Evolutionary conservation across 2,329 filamentous ascomycete species (phyloP).

Genomic region (Neocatenulostroma microsporum): DNA sequence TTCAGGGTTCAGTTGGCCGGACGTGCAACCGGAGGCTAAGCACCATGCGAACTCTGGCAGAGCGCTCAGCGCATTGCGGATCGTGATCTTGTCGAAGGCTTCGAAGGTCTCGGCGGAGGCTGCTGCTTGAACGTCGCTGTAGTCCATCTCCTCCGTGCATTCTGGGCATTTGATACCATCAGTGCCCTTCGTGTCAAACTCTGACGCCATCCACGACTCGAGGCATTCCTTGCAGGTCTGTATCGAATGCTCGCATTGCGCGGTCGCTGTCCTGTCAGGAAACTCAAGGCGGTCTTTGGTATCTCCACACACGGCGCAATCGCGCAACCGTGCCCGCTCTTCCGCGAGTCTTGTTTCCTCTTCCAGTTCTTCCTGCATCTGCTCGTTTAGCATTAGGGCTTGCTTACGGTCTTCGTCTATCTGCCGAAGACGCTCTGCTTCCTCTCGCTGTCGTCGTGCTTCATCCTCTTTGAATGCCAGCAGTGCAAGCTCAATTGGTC

Average conservation of each 20-base stretch:
- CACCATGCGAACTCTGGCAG: constrained; percentile 48
- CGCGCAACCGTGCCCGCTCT: constrained; percentile 13
- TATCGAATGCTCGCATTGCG: constrained; percentile 27
- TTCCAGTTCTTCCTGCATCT: constrained; percentile 1
- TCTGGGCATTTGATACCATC: constrained; percentile 47
- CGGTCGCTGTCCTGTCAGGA: constrained; percentile 26
- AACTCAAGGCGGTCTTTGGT: constrained; percentile 26
- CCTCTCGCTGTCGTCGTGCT: too few species aligned
- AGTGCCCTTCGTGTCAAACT: constrained; percentile 34
- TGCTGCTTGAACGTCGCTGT: constrained; percentile 40
- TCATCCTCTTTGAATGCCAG: too few species aligned
- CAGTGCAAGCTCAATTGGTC: too few species aligned
- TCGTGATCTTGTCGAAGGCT: constrained; percentile 41
- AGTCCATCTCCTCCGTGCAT: constrained; percentile 39
- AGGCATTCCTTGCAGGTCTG: constrained; percentile 34
- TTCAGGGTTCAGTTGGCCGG: constrained; percentile 45
- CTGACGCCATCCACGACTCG: constrained; percentile 32
- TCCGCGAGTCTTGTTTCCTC: constrained; percentile 8
- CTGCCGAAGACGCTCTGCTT: neutral
- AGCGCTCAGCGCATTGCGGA: constrained; percentile 38
- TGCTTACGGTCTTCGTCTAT: constrained; percentile 3
- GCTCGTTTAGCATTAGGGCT: neutral
- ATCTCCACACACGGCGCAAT: constrained; percentile 33
- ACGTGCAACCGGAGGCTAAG: constrained; percentile 41
- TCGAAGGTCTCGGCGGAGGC: constrained; percentile 40